Evolutionary conservation across 2,329 filamentous ascomycete species (phyloP).

Genomic region (Talaromyces sp.): DNA sequence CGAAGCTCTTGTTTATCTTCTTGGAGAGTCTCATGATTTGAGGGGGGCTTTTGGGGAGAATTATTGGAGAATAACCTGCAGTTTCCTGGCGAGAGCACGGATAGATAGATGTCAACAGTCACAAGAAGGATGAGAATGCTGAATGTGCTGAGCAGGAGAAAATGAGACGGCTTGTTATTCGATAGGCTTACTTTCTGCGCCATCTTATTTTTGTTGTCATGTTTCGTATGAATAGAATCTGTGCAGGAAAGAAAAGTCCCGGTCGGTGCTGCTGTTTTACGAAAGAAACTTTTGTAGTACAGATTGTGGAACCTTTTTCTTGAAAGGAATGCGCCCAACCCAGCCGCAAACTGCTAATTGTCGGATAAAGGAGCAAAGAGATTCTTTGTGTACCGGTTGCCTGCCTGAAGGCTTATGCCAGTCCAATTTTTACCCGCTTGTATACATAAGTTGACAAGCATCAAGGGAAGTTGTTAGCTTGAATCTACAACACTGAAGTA

Average conservation of each 20-base stretch:
- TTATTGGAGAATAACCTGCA: not conserved
- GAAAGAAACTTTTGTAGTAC: not conserved
- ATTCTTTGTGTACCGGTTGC: not conserved
- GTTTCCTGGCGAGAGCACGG: not conserved
- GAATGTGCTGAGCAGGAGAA: not conserved
- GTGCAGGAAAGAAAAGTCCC: not conserved
- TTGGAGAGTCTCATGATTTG: not conserved
- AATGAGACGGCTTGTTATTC: not conserved
- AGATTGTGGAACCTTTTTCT: not conserved
- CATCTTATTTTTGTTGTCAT: not conserved
- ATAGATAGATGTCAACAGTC: constrained; percentile 12
- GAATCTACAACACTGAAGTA: not conserved
- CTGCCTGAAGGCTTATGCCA: not conserved
- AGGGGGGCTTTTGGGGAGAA: not conserved
- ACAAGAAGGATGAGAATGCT: constrained; percentile 6
- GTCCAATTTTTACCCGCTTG: not conserved
- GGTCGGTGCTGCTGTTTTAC: not conserved
- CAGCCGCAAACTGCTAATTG: not conserved
- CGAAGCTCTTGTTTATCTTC: not conserved
- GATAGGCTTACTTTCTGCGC: not conserved
- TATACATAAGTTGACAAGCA: not conserved
- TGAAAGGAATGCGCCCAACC: not conserved
- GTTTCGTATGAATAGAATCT: not conserved
- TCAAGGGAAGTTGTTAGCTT: not conserved
- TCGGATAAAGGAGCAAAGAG: too few relatives aligned